Conservation (phyloP, 768 basidiomycete genomes). For the Aureoboletus auriporus region DNA sequence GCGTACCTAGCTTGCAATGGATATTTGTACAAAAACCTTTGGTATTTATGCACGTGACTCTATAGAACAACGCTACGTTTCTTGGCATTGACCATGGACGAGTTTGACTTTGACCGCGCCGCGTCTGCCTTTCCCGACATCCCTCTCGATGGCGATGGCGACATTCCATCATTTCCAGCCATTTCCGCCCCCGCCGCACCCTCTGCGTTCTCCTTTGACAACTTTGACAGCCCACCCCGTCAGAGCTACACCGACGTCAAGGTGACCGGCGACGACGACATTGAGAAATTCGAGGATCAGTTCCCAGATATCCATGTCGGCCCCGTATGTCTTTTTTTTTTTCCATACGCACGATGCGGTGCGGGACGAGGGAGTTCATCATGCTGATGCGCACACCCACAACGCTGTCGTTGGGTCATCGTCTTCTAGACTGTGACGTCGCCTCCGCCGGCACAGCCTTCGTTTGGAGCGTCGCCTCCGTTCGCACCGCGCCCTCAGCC, state of each 20-base stretch:
- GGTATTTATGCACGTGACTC: too few species aligned
- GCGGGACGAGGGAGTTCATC: not conserved
- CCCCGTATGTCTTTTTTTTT: constrained; percentile 28
- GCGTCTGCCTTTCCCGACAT: constrained; percentile 85
- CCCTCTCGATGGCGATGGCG: constrained; percentile 62
- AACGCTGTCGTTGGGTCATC: constrained; percentile 2
- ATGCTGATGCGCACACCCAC: too few species aligned
- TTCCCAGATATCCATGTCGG: constrained; percentile 76
- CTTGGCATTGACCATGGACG: constrained; percentile 26
- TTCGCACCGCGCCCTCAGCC: constrained; percentile 78
- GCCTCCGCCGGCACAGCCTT: constrained; percentile 28
- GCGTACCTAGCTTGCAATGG: not conserved
- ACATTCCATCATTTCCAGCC: constrained; percentile 43
- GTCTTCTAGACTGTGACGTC: constrained; percentile 32
- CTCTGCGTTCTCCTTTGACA: constrained; percentile 61
- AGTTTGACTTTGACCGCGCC: constrained; percentile 79
- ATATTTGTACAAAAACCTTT: too few species aligned
- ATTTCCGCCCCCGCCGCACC: constrained; percentile 28
- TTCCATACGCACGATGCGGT: not conserved
- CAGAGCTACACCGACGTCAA: constrained; percentile 53
- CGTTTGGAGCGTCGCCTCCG: constrained; percentile 47
- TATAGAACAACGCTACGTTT: not conserved
- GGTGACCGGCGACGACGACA: constrained; percentile 81
- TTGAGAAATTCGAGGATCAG: constrained; percentile 80
- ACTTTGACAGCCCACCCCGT: constrained; percentile 51